phyloP scores from a whole-genome alignment of 2,329 filamentous ascomycete genomes.

The Microcyclosporella mali region DNA sequence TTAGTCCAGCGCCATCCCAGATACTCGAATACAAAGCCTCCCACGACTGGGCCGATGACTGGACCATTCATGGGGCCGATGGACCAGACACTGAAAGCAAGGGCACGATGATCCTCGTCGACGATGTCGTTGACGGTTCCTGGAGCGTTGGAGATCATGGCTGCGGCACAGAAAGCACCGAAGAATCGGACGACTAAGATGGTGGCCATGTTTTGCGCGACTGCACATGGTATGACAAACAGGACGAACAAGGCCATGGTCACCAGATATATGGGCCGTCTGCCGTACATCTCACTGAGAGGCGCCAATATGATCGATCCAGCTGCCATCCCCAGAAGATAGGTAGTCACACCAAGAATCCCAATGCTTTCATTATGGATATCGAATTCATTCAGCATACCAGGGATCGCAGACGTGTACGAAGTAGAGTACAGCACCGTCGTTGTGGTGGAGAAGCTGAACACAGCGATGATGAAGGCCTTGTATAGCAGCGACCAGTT shows the following conservation, averaged over 20 bases:
- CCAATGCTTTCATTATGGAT: slow-evolving; percentile 52
- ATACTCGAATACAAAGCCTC: slow-evolving; percentile 71
- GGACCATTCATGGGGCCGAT: slow-evolving; percentile 73
- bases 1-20: slow-evolving; percentile 85
- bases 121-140: slow-evolving; percentile 59
- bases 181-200: slow-evolving; percentile 71
- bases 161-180: slow-evolving; percentile 66
- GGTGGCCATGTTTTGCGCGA: slow-evolving; percentile 60
- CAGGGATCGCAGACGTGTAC: slow-evolving; percentile 66
- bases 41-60: slow-evolving; percentile 62
- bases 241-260: slow-evolving; percentile 60
- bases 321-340: slow-evolving; percentile 65
- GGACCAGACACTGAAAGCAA: slow-evolving; percentile 78
- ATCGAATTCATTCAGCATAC: slow-evolving; percentile 58
- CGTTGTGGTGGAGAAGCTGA: slow-evolving; percentile 52
- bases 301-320: slow-evolving; percentile 70
- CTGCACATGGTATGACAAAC: slow-evolving; percentile 64
- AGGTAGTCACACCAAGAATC: slow-evolving; percentile 71
- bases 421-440: slow-evolving; percentile 67
- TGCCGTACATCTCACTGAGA: slow-evolving; percentile 63
- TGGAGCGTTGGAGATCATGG: slow-evolving; percentile 76
- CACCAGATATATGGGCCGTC: slow-evolving; percentile 60
- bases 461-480: slow-evolving; percentile 47
- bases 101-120: slow-evolving; percentile 69
- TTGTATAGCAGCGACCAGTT: slow-evolving; percentile 62